These are phyloP conservation scores for Cryptococcus jaspeensis DNA, from an alignment of 1,284 basidiomycete species.

Conservation along the genomic window DNA sequence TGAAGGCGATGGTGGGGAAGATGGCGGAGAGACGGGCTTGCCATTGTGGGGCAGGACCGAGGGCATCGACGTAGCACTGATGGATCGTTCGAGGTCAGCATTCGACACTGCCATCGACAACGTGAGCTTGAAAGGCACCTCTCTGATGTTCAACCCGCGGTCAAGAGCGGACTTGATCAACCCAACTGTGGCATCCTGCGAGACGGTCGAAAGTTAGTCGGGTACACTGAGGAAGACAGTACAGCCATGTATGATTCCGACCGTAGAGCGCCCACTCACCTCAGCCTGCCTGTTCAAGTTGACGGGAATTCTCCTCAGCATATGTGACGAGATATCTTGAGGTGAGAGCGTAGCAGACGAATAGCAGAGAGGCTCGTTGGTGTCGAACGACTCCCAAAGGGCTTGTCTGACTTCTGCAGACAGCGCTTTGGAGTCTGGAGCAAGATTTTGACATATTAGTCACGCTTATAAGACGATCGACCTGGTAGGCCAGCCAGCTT, in stretches of 20 bases:
- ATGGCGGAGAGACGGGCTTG: constrained; percentile 71
- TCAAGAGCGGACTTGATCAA: constrained; percentile 80
- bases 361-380: constrained; percentile 34
- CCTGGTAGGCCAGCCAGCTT: constrained; percentile 3
- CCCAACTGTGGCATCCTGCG: constrained; percentile 75
- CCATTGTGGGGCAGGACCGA: constrained; percentile 84
- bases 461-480: background rate
- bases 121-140: constrained; percentile 64
- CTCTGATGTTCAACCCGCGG: constrained; percentile 76
- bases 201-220: background rate
- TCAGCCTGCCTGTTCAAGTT: constrained; percentile 93
- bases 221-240: background rate
- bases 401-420: constrained; percentile 67
- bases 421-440: constrained; percentile 78
- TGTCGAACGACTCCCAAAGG: constrained; percentile 41
- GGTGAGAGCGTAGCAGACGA: constrained; percentile 61
- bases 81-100: background rate
- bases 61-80: constrained; percentile 92
- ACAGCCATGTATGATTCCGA: background rate
- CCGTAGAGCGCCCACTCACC: constrained; percentile 17
- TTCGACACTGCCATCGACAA: background rate
- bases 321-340: constrained; percentile 84
- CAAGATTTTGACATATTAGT: background rate
- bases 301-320: constrained; percentile 77
- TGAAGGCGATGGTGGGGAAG: constrained; percentile 82